Evolutionary conservation across 2,329 filamentous ascomycete species (phyloP), one percentile per base, ranked within the genome.

Genomic region (Aspergillus neoniger): DNA sequence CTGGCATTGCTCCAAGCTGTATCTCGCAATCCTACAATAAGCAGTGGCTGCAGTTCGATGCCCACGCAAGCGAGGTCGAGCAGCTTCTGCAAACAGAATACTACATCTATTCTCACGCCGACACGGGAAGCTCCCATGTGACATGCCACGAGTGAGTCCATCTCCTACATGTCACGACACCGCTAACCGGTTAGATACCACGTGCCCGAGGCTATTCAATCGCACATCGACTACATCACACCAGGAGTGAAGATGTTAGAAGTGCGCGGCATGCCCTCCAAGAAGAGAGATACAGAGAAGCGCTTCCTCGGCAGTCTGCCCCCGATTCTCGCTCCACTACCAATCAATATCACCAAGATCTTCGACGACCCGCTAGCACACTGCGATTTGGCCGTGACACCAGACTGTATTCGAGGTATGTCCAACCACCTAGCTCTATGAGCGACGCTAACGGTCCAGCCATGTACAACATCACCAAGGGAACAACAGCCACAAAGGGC

Each of bases 201-300:
- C 58, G 72, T 86, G 2, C 83, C 83, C 1, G 74, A 75, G 28
- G 69, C 79, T 43, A 64, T 86, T 14, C 76, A 76, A 47, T 64
- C 75, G 10, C 81, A 85, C 59, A 75, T 86, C 55, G 83, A 86
- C 71, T 86, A 85, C 69, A 80, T 86, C 39, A 85, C 81, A 0
- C 84, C 84, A 2, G 76, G 76, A 23, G 64, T 78, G 30, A 70
- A 74, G 51, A 59, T 71, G 14, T 62, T 76, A 8, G 73, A 74
- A 50, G 67, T 74, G 30, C 67, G 65, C 8, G 63, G 62, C 5
- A 60, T 52, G 8, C 55, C 38, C 21, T 57, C 69, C 6, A 52
- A 62, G 12, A 66, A 54, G 14, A 25, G 48, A 10, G 58, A 9
- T 39, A 41, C 63, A 12, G 62, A 66, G 21, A 75, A 72, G 57